Evolutionary conservation across 768 basidiomycete genomes (phyloP).

Genomic region (Stropharia rugosoannulata): DNA sequence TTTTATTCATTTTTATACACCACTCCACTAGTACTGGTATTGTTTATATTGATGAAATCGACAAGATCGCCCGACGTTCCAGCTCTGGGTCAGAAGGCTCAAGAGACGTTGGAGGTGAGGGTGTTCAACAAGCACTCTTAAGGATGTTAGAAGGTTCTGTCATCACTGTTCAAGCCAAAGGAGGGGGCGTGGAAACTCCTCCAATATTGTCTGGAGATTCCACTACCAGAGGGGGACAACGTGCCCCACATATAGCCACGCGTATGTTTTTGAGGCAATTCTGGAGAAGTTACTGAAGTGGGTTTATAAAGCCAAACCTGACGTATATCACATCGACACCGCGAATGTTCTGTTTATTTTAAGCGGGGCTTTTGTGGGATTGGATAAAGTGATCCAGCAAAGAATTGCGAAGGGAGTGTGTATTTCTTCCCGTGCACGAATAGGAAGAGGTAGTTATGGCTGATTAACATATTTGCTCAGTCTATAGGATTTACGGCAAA

Average conservation of each 20-base stretch:
- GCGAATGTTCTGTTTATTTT: conserved; percentile 93
- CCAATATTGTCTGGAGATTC: conserved; percentile 36
- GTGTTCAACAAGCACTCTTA: conserved; percentile 90
- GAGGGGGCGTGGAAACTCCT: conserved; percentile 41
- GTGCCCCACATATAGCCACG: conserved; percentile 39
- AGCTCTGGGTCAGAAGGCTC: conserved; percentile 64
- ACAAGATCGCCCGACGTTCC: conserved; percentile 81
- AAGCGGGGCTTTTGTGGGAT: conserved; percentile 92
- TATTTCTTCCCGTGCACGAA: conserved; percentile 8
- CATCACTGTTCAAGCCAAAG: conserved; percentile 79
- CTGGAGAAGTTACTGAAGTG: conserved; percentile 2
- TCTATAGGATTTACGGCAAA: conserved; percentile 81
- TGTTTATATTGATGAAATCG: conserved; percentile 94
- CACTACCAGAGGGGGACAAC: conserved; percentile 49
- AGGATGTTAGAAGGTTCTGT: conserved; percentile 94
- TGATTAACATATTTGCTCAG: conserved; percentile 33
- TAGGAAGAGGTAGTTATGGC: neutral
- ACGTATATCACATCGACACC: conserved; percentile 79
- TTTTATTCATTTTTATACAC: neutral
- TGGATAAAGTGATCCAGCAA: conserved; percentile 79
- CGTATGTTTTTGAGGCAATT: conserved; percentile 23
- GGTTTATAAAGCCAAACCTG: conserved; percentile 47
- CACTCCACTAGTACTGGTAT: conserved; percentile 71
- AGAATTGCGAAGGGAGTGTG: conserved; percentile 84
- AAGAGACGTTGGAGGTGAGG: conserved; percentile 92